These are phyloP conservation scores for Lodderomyces beijingensis DNA, from an alignment of 1,139 yeast genomes.

Conservation along the genomic window DNA sequence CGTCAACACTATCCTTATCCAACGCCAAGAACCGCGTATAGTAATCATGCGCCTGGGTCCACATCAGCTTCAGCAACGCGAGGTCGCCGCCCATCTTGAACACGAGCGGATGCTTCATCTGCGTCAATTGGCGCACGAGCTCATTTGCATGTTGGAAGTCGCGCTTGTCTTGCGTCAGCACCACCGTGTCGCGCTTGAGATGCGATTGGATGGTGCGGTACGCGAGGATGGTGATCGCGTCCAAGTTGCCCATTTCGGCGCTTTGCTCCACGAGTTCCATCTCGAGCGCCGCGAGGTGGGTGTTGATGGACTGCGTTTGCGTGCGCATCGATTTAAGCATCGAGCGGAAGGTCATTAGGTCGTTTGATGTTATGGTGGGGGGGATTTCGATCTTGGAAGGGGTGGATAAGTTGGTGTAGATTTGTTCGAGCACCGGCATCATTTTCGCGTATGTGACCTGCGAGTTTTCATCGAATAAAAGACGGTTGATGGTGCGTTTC, in stretches of 20 bases:
- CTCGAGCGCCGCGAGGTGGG: slow-evolving; percentile 55
- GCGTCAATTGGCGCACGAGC: slow-evolving; percentile 59
- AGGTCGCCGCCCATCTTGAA: slow-evolving; percentile 72
- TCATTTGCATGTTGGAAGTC: slow-evolving; percentile 62
- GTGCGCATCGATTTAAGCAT: slow-evolving; percentile 60
- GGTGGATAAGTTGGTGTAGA: slow-evolving; percentile 44
- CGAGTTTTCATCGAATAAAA: slow-evolving; percentile 64
- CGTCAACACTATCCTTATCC: slow-evolving; percentile 53
- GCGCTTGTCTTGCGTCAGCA: slow-evolving; percentile 50
- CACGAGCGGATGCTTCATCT: slow-evolving; percentile 62
- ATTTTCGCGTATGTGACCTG: slow-evolving; percentile 50
- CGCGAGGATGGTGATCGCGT: slow-evolving; percentile 71
- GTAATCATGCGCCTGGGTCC: slow-evolving; percentile 51
- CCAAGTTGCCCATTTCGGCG: slow-evolving; percentile 77
- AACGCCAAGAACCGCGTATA: slow-evolving; percentile 56
- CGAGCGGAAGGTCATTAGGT: slow-evolving; percentile 64
- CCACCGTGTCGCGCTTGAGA: slow-evolving; percentile 14
- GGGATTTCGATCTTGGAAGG: slow-evolving; percentile 39
- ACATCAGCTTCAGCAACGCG: slow-evolving; percentile 44
- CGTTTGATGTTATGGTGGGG: slow-evolving; percentile 43
- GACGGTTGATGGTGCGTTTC: slow-evolving; percentile 50
- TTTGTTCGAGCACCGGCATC: slow-evolving; percentile 45
- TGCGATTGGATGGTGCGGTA: slow-evolving; percentile 48
- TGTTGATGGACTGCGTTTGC: slow-evolving; percentile 56
- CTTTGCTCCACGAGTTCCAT: slow-evolving; percentile 71